phyloP scores from a whole-genome alignment of 805 yeast genomes.

The Schizosaccharomyces cryophilus region DNA sequence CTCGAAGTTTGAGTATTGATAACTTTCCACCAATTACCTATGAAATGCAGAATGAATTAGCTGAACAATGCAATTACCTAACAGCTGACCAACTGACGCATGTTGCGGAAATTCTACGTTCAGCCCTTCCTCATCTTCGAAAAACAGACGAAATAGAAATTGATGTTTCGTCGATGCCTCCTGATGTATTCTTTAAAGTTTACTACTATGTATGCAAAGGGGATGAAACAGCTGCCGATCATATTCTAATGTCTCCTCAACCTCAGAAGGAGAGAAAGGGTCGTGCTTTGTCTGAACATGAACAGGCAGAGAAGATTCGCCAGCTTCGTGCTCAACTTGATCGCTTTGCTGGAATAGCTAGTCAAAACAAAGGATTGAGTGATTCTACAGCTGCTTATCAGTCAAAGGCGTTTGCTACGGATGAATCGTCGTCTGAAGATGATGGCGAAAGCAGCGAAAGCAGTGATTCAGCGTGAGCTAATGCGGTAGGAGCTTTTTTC shows the following conservation, averaged over 20 bases:
- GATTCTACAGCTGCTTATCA: background rate
- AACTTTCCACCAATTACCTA: conserved; percentile 21
- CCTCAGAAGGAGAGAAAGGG: conserved; percentile 21
- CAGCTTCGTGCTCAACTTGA: conserved; percentile 51
- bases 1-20: conserved; percentile 5
- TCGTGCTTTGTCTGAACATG: conserved; percentile 38
- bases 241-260: conserved; percentile 4
- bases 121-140: conserved; percentile 31
- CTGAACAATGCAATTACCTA: conserved; percentile 56
- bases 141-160: conserved; percentile 67
- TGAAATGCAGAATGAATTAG: conserved; percentile 86
- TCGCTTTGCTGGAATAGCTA: conserved; percentile 16
- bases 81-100: conserved; percentile 62
- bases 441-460: conserved; percentile 8
- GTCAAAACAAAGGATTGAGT: background rate
- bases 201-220: conserved; percentile 50
- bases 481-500: background rate
- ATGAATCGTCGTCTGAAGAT: conserved; percentile 8
- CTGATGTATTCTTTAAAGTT: conserved; percentile 53
- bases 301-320: conserved; percentile 42
- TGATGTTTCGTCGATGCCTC: conserved; percentile 82
- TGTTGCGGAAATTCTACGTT: conserved; percentile 65
- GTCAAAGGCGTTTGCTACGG: conserved; percentile 18
- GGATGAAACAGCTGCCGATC: conserved; percentile 13
- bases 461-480: background rate